Base-by-base conservation (phyloP, 2,329 filamentous ascomycete genomes). In the Colletotrichum lupini region DNA sequence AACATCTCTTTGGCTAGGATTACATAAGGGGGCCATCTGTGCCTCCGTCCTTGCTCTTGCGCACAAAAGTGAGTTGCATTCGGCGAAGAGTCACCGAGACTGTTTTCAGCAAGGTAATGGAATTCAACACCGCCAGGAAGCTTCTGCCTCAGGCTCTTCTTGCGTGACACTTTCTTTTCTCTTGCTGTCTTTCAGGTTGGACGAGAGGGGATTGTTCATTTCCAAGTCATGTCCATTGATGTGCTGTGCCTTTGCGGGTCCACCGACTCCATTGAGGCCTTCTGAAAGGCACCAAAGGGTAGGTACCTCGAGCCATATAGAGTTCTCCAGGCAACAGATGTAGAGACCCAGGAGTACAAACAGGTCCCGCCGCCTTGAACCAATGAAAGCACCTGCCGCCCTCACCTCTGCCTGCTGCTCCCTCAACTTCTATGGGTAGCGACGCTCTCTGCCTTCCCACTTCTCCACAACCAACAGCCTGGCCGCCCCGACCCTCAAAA, bases 241-340 rank as follows among this genome's bases (percentile, higher is more conserved):
- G 7, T 24, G 26, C 63, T 68, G 58, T 28, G 28, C 26, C 35
- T 42, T 32, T 60, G 62, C 42, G 46, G 30, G 42, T 53, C 37
- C 67, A 57, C 32, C 53, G 55, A 59, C 58, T 37, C 53, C 59
- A 55, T 56, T 30, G 68, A 55, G 56, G 59, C 42, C 22, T 37
- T 49, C 46, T 28, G 42, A 28, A 49, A 49, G 58, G 16, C 37
- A 42, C 37, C 16, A 42, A 42, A 42, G 37, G 37, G 37, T 42
- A 42, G 46, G 9, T 19, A 68, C 32, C 42, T 49, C 42, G 6
- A 49, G 32, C 49, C 68, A 62, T 37, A 57, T 16, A 26, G 19
- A 49, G 24, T 69, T 68, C 70, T 70, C 70, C 66, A 69, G 70
- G 66, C 66, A 69, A 28, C 64, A 61, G 26, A 62, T 28, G 32